phyloP scores from a whole-genome alignment of 257 asterid species.

The Gardenia jasminoides region DNA sequence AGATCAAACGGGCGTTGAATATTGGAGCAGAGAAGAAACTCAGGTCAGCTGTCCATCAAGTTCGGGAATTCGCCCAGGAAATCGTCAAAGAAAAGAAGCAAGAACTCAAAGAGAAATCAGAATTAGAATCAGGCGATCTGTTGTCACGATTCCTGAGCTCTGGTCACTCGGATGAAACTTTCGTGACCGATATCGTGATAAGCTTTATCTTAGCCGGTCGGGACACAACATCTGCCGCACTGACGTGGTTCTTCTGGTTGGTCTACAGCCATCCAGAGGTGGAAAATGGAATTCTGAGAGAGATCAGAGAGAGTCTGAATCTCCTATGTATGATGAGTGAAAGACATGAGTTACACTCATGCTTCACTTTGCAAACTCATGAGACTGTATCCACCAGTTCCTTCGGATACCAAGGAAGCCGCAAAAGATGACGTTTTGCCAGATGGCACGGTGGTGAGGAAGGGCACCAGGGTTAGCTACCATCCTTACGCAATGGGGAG shows the following conservation, averaged over 20 bases:
- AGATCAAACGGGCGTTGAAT: slow-evolving; percentile 33
- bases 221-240: slow-evolving; percentile 64
- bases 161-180: slow-evolving; percentile 46
- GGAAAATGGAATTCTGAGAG: slow-evolving; percentile 40
- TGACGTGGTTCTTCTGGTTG: slow-evolving; percentile 74
- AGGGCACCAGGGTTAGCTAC: slow-evolving; percentile 48
- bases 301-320: slow-evolving; percentile 24
- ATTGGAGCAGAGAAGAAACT: slow-evolving; percentile 54
- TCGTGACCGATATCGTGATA: slow-evolving; percentile 53
- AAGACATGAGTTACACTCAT: slow-evolving; percentile 55
- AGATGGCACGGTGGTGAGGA: slow-evolving; percentile 50
- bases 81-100: slow-evolving; percentile 37
- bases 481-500: slow-evolving; percentile 76
- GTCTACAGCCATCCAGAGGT: slow-evolving; percentile 30
- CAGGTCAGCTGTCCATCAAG: background rate
- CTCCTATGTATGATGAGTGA: slow-evolving; percentile 41
- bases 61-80: slow-evolving; percentile 45
- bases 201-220: slow-evolving; percentile 69
- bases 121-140: slow-evolving; percentile 40
- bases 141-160: slow-evolving; percentile 52
- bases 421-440: slow-evolving; percentile 49
- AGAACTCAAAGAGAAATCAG: slow-evolving; percentile 22
- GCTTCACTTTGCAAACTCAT: slow-evolving; percentile 56
- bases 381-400: slow-evolving; percentile 75
- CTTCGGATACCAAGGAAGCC: slow-evolving; percentile 45